phyloP scores from a whole-genome alignment of 495 filamentous ascomycete species.

The Parathielavia hyrcaniae region DNA sequence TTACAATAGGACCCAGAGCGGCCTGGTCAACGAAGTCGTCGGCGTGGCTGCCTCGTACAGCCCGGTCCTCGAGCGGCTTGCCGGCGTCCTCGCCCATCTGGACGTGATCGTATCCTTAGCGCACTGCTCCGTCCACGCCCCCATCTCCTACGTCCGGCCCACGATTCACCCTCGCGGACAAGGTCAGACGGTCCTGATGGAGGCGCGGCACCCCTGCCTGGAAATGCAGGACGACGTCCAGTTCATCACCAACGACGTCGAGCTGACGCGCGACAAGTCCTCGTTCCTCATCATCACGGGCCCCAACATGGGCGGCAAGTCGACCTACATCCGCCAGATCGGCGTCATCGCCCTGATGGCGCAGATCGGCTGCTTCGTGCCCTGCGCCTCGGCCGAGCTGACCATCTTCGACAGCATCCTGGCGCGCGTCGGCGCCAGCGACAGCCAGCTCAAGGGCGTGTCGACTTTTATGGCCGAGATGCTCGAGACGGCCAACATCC shows the following conservation, averaged over 20 bases:
- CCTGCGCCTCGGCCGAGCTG: constrained; percentile 80
- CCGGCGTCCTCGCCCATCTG: constrained; percentile 82
- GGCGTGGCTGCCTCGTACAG: constrained; percentile 89
- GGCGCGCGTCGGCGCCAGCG: constrained; percentile 88
- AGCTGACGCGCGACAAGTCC: constrained; percentile 68
- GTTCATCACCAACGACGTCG: constrained; percentile 97
- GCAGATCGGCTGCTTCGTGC: constrained; percentile 94
- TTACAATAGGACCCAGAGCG: constrained; percentile 92
- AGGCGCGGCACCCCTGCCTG: constrained; percentile 96
- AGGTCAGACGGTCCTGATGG: constrained; percentile 84
- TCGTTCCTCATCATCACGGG: constrained; percentile 97
- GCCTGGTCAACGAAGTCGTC: constrained; percentile 88
- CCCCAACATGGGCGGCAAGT: constrained; percentile 99
- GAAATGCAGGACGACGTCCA: constrained; percentile 98
- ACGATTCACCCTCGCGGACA: constrained; percentile 86
- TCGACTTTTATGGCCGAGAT: constrained; percentile 99
- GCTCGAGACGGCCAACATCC: constrained; percentile 97
- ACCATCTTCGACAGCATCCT: constrained; percentile 98
- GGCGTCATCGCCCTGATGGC: constrained; percentile 98
- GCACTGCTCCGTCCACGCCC: constrained; percentile 89
- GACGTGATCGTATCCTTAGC: constrained; percentile 96
- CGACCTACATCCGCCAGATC: constrained; percentile 96
- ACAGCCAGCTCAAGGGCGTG: constrained; percentile 95
- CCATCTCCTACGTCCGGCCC: constrained; percentile 82
- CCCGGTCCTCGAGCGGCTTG: constrained; percentile 85